Conservation (phyloP, 1,284 basidiomycete genomes). For the Naganishia cerealis region DNA sequence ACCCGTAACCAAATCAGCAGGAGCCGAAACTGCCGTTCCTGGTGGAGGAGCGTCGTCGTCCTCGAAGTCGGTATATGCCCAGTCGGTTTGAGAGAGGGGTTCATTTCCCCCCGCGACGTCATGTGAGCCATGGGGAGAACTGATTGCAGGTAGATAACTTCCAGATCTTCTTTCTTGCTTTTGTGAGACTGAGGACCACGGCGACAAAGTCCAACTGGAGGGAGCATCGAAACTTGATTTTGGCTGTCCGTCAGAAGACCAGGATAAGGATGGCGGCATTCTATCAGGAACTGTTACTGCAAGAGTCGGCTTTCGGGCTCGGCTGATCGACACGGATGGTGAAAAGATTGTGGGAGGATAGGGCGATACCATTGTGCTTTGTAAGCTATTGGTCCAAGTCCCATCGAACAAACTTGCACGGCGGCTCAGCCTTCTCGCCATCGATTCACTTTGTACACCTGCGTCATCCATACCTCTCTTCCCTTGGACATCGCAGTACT, state of each 20-base stretch:
- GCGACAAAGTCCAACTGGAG: conserved; percentile 10
- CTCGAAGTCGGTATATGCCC: conserved; percentile 11
- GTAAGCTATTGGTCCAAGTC: conserved; percentile 21
- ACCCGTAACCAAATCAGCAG: neutral
- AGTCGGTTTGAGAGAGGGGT: neutral
- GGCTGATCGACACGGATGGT: conserved; percentile 7
- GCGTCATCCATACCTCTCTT: neutral
- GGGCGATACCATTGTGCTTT: conserved; percentile 25
- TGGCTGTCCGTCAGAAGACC: neutral
- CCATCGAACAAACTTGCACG: conserved; percentile 25
- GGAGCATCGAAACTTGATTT: neutral
- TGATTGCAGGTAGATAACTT: neutral
- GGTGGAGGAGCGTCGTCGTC: conserved; percentile 7
- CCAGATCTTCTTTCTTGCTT: neutral
- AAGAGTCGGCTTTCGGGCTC: conserved; percentile 15
- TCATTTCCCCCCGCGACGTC: neutral
- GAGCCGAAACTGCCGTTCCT: conserved; percentile 15
- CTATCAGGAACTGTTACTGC: conserved; percentile 9
- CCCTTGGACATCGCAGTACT: neutral
- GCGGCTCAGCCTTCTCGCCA: conserved; percentile 5
- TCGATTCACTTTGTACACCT: neutral
- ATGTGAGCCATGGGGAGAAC: neutral
- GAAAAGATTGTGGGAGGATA: conserved; percentile 25
- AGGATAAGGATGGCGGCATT: neutral
- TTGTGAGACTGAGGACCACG: neutral